Conservation (phyloP, 1,139 yeast genomes). For the Entelexis paramagnoliae region DNA sequence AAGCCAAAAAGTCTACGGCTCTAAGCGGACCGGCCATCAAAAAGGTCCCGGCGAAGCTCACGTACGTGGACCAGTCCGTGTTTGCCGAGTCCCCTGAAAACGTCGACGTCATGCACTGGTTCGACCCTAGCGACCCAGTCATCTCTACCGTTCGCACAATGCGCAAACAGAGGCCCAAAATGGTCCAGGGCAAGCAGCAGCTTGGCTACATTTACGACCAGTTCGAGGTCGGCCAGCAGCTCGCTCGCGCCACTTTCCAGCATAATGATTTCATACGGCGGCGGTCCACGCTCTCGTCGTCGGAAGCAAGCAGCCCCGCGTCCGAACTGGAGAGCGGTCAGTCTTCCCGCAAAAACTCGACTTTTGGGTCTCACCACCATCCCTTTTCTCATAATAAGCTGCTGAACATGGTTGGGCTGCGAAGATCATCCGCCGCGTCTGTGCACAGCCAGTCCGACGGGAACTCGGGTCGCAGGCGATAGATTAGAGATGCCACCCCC, state of each 20-base stretch:
- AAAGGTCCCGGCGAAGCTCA: constrained; percentile 25
- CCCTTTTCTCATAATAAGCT: neutral
- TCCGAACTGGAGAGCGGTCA: neutral
- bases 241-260: constrained; percentile 18
- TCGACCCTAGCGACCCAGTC: constrained; percentile 21
- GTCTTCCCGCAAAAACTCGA: neutral
- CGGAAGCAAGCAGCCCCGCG: neutral
- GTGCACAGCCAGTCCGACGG: neutral
- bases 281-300: constrained; percentile 6
- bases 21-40: constrained; percentile 16
- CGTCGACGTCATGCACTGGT: constrained; percentile 22
- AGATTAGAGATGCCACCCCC: too few relatives aligned
- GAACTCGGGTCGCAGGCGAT: neutral
- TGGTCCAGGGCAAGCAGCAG: constrained; percentile 59
- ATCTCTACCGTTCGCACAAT: constrained; percentile 37
- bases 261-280: constrained; percentile 9
- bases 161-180: constrained; percentile 48
- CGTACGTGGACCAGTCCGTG: constrained; percentile 25
- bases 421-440: neutral
- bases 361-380: neutral
- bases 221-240: constrained; percentile 26
- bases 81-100: constrained; percentile 21
- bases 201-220: constrained; percentile 41
- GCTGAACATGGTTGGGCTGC: neutral
- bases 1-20: constrained; percentile 12